Evolutionary conservation across 441 rosid genomes (phyloP).

Genomic region (Biscutella laevigata): DNA sequence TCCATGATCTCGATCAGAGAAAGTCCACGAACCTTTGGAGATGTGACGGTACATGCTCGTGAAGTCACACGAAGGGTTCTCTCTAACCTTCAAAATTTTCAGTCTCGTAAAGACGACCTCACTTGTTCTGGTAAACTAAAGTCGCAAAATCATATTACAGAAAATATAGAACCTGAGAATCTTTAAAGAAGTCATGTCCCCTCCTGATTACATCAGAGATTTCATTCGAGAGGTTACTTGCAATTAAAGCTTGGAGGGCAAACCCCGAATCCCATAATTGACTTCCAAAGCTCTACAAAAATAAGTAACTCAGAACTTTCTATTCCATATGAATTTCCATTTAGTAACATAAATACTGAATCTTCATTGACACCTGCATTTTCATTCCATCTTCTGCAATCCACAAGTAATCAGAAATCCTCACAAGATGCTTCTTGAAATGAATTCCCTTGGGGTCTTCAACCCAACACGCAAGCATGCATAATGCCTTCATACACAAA

Average conservation of each 20-base stretch:
- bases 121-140: neutral
- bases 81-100: conserved; percentile 31
- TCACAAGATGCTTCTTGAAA: conserved; percentile 41
- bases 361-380: conserved; percentile 26
- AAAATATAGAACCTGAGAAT: conserved; percentile 27
- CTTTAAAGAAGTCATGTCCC: conserved; percentile 43
- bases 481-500: conserved; percentile 16
- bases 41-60: conserved; percentile 43
- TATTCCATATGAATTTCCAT: neutral
- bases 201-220: conserved; percentile 37
- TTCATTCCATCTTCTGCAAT: conserved; percentile 36
- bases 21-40: conserved; percentile 60
- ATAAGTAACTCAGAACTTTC: neutral
- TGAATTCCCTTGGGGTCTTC: conserved; percentile 41
- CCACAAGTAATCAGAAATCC: conserved; percentile 32
- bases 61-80: conserved; percentile 38
- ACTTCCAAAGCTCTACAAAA: conserved; percentile 44
- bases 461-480: conserved; percentile 58
- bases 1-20: conserved; percentile 57
- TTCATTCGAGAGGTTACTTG: conserved; percentile 35
- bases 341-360: neutral
- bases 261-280: conserved; percentile 47
- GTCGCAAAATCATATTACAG: neutral
- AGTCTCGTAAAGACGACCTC: neutral
- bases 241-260: conserved; percentile 42